phyloP scores from a whole-genome alignment of 2,329 filamentous ascomycete species.

The Rutstroemia sydowiana region DNA sequence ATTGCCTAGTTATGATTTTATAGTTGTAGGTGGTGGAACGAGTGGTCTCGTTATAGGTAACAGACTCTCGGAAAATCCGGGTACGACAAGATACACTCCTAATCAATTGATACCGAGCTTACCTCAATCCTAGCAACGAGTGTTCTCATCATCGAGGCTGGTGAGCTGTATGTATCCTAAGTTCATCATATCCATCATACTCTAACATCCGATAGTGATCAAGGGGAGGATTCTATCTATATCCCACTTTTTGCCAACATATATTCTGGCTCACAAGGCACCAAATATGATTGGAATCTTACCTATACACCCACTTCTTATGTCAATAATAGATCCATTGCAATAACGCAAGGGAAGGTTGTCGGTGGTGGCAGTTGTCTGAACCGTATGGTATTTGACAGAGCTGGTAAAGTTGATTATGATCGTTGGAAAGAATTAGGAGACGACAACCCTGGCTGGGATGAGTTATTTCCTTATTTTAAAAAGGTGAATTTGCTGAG shows the following conservation, averaged over 20 bases:
- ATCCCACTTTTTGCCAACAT: neutral
- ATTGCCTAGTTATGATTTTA: slow-evolving; percentile 1
- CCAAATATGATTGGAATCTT: slow-evolving; percentile 37
- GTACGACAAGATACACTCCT: neutral
- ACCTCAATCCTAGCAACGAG: neutral
- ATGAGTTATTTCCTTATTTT: slow-evolving; percentile 16
- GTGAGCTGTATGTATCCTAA: slow-evolving; percentile 2
- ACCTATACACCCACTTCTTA: slow-evolving; percentile 31
- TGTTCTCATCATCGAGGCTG: slow-evolving; percentile 7
- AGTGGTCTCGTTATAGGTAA: slow-evolving; percentile 6
- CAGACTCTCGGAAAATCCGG: slow-evolving; percentile 7
- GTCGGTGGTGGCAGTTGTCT: slow-evolving; percentile 34
- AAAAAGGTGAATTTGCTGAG: neutral
- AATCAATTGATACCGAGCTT: neutral
- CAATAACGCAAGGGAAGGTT: slow-evolving; percentile 27
- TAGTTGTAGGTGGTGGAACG: slow-evolving; percentile 4
- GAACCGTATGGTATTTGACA: slow-evolving; percentile 23
- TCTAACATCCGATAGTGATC: neutral
- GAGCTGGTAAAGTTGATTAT: slow-evolving; percentile 23
- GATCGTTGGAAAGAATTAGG: slow-evolving; percentile 37
- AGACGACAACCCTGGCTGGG: slow-evolving; percentile 37
- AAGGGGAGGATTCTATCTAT: slow-evolving; percentile 8
- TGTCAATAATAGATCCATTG: slow-evolving; percentile 18
- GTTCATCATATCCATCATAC: neutral
- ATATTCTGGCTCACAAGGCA: slow-evolving; percentile 17